Evolutionary conservation across 352 stramenopile genomes (phyloP).

Genomic region (Plasmopara halstedii): DNA sequence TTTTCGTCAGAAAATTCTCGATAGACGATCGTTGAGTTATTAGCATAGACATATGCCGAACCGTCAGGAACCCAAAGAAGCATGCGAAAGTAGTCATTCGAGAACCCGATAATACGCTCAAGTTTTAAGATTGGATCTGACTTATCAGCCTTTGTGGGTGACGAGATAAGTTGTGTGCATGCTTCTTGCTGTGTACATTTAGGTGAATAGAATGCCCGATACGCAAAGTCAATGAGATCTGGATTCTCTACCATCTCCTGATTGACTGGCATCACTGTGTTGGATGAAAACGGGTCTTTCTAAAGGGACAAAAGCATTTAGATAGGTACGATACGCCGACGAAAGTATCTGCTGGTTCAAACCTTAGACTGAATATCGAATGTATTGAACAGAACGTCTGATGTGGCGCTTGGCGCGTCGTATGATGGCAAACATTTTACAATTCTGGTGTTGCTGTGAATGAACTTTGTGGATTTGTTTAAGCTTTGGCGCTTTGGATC

Average conservation of each 20-base stretch:
- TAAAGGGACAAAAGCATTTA: not conserved
- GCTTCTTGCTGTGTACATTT: slow-evolving; percentile 2
- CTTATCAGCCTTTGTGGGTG: slow-evolving; percentile 40
- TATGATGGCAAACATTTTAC: not conserved
- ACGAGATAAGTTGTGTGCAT: slow-evolving; percentile 15
- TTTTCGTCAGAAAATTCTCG: slow-evolving; percentile 21
- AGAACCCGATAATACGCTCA: slow-evolving; percentile 54
- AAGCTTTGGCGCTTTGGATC: slow-evolving; percentile 2
- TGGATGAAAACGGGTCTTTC: not conserved
- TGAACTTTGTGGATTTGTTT: not conserved
- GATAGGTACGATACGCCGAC: not conserved
- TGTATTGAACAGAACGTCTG: slow-evolving; percentile 13
- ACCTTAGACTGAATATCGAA: slow-evolving; percentile 31
- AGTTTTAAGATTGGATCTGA: slow-evolving; percentile 60
- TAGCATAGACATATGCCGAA: slow-evolving; percentile 50
- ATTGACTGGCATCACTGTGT: slow-evolving; percentile 4
- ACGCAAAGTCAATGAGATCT: slow-evolving; percentile 1
- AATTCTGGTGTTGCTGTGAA: not conserved
- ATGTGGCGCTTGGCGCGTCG: not conserved
- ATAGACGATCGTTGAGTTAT: slow-evolving; percentile 55
- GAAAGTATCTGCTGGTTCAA: not conserved
- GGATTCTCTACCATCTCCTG: slow-evolving; percentile 6
- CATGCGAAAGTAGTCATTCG: slow-evolving; percentile 30
- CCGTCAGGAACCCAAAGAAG: slow-evolving; percentile 44
- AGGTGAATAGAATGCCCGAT: slow-evolving; percentile 5